These are phyloP conservation scores for Fraxinus sp. DNA, from an alignment of 305 asterid genomes.

Conservation along the genomic window DNA sequence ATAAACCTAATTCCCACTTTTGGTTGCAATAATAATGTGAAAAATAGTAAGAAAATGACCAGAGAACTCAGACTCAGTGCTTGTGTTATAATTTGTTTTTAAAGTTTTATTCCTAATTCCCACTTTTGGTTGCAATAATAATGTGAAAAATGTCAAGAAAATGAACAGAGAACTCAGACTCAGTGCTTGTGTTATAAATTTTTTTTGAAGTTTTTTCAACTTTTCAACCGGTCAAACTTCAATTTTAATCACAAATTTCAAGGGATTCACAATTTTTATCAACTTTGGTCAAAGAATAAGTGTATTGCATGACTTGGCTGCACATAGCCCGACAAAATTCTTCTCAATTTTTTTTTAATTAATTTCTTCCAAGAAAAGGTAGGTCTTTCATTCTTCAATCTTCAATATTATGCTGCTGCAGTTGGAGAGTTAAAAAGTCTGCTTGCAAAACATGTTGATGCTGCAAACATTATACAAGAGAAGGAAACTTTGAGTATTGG, in stretches of 20 bases:
- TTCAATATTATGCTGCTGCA: not conserved
- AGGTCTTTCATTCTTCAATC: not conserved
- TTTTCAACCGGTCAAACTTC: not conserved
- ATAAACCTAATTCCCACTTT: not conserved
- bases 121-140: not conserved
- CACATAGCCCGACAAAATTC: not conserved
- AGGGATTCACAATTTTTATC: not conserved
- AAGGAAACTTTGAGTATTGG: not conserved
- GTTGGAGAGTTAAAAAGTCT: not conserved
- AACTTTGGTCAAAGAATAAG: not conserved
- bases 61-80: not conserved
- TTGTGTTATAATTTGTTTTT: not conserved
- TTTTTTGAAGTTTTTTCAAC: not conserved
- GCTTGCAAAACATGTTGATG: not conserved
- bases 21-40: not conserved
- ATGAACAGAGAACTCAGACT: not conserved
- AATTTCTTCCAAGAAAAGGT: not conserved
- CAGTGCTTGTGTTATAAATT: not conserved
- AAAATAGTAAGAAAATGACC: not conserved
- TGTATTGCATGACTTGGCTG: not conserved
- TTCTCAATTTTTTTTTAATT: not conserved
- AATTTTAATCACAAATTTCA: not conserved
- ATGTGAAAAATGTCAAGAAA: not conserved
- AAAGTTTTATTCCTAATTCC: not conserved
- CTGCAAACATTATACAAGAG: not conserved